Base-by-base conservation (phyloP, 192 early-diverging fungal species). In the Gonapodya prolifera region DNA sequence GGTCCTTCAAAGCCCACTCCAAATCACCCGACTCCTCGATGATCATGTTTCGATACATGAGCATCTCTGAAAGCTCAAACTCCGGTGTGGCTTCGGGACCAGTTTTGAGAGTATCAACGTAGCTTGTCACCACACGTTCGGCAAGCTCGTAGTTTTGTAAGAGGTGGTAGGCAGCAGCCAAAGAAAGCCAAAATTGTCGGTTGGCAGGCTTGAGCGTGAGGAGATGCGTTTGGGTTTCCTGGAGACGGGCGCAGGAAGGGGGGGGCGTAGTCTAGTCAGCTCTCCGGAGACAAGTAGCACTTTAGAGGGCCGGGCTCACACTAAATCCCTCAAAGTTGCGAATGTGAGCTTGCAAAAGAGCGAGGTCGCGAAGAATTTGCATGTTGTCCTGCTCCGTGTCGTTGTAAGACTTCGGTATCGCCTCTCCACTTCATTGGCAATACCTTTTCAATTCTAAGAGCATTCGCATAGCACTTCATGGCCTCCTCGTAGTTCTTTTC, bases 401-500 rank as follows among this genome's bases (percentile, higher is more conserved):
- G 74, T 30, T 71, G 70, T 84, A 13, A 71, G 17, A 23, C 30
- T n/a, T 74, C 17, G 0, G 17, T 16, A 33, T 45, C 35, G 1
- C 0, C 18, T n/a, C 77, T n/a, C n/a, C n/a, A n/a, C n/a, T n/a
- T n/a, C n/a, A n/a, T n/a, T n/a, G n/a, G n/a, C n/a, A n/a, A 34
- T 79, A 88, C 91, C 86, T 90, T 90, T 80, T 97, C 94, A 70
- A 86, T 87, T 79, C 91, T 93, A 69, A 98, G 83, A 28, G 97
- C 93, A 33, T 95, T 87, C 18, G 89, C 84, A 81, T 98, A 99
- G 80, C 95, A 96, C 82, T 94, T 95, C 73, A 91, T 86, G 1
- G 95, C 95, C 83, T 98, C 94, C 28, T 89, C 91, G 81, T 94
- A 97, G 79, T 99, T 96, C 80, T 93, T 93, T 82, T 98, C 96